Conservation (phyloP, 2,329 filamentous ascomycete species). For the Trichophyton equinum region DNA sequence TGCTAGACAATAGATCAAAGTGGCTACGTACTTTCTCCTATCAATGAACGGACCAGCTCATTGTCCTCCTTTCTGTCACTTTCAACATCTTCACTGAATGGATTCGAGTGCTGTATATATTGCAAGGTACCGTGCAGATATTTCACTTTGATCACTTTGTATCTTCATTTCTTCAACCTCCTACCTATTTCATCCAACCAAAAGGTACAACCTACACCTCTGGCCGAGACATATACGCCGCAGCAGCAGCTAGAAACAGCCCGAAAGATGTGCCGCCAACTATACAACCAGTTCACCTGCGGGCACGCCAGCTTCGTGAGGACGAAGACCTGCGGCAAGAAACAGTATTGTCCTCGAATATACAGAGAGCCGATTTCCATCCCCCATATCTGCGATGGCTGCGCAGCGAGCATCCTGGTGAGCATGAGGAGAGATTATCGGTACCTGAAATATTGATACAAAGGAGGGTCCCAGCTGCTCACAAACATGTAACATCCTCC, state of each 20-base stretch:
- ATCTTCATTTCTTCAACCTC: too few relatives aligned
- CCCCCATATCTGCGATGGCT: constrained; percentile 12
- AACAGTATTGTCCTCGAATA: constrained; percentile 12
- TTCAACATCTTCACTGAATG: neutral
- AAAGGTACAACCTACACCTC: neutral
- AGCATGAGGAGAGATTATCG: constrained; percentile 5
- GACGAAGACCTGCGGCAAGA: constrained; percentile 13
- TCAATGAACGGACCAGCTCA: neutral
- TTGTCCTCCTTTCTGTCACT: neutral
- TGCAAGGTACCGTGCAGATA: neutral
- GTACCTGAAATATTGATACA: neutral
- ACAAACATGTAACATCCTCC: neutral
- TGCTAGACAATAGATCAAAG: neutral
- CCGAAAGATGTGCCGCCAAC: constrained; percentile 10
- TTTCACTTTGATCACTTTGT: too few relatives aligned
- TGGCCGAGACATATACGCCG: neutral
- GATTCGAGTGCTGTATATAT: neutral
- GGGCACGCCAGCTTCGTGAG: constrained; percentile 11
- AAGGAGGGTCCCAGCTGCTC: neutral
- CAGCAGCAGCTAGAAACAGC: too few relatives aligned
- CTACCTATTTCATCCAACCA: too few relatives aligned
- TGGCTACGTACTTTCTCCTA: too few relatives aligned
- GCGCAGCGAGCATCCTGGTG: constrained; percentile 11
- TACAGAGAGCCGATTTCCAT: neutral
- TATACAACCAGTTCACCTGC: constrained; percentile 12